Evolutionary conservation across 2,329 filamentous ascomycete genomes (phyloP).

Genomic region (Didymella pomorum): DNA sequence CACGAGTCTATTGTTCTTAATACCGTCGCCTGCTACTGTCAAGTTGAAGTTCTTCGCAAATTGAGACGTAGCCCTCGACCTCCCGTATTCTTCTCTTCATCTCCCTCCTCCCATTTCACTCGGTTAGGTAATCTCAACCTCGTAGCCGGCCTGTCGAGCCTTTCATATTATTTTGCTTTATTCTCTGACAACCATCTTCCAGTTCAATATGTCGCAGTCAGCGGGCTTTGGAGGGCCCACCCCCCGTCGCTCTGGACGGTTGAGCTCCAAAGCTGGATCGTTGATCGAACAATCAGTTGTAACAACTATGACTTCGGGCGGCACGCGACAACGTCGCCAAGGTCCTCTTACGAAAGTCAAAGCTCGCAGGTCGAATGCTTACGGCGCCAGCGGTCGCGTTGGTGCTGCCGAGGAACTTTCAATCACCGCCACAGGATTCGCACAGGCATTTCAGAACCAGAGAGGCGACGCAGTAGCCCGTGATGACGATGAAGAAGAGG

Average conservation of each 20-base stretch:
- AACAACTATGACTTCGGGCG: conserved; percentile 28
- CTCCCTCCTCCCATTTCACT: background rate
- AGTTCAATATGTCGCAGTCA: conserved; percentile 35
- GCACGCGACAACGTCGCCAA: conserved; percentile 31
- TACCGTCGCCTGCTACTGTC: background rate
- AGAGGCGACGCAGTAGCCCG: conserved; percentile 38
- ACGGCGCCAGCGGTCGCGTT: conserved; percentile 48
- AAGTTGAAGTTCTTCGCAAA: background rate
- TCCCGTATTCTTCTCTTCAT: background rate
- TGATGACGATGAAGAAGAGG: conserved; percentile 20
- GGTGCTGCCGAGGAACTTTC: conserved; percentile 41
- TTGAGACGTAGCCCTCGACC: background rate
- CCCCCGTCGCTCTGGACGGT: conserved; percentile 43
- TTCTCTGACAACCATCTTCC: background rate
- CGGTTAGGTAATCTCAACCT: background rate
- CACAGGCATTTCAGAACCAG: conserved; percentile 43
- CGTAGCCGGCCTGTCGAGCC: background rate
- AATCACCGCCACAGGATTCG: conserved; percentile 40
- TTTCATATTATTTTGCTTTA: background rate
- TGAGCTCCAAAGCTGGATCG: conserved; percentile 39
- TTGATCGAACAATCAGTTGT: conserved; percentile 35
- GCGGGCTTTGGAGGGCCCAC: conserved; percentile 36
- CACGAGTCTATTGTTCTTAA: background rate
- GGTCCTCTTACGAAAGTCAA: conserved; percentile 44
- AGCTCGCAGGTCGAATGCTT: conserved; percentile 45